Percentiles rank a stretch among this genome's conserved stretches.
Evolutionary conservation across 305 asterid genomes (phyloP).

Genomic region (Stenogyne calaminthoides): DNA sequence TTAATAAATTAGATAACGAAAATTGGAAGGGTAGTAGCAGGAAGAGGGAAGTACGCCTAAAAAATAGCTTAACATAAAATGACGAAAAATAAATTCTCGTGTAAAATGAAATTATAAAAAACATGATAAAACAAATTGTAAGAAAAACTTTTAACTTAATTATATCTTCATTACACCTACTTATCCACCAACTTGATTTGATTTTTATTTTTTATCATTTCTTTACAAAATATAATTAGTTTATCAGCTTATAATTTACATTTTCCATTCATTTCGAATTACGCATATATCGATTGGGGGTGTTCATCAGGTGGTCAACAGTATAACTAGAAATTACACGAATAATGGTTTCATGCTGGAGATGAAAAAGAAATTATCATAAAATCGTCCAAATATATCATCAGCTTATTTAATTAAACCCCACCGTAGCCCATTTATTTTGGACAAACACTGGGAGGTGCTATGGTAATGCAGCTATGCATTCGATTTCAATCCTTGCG

Average conservation of each 20-base stretch:
- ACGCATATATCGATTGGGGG: neutral
- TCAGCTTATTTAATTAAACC: slow-evolving; percentile 24
- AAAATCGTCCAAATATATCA: neutral
- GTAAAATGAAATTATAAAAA: no score
- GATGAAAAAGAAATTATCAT: neutral
- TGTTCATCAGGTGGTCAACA: neutral
- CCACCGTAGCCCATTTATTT: neutral
- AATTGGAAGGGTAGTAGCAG: neutral
- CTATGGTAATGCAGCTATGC: slow-evolving; percentile 48
- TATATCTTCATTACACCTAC: neutral
- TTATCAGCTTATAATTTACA: neutral
- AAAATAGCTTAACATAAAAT: no score
- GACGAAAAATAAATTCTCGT: neutral
- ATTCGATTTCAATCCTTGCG: slow-evolving; percentile 55
- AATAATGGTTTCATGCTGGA: neutral
- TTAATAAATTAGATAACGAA: neutral
- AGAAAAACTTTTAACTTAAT: no score
- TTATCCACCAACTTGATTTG: neutral
- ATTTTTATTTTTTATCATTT: neutral
- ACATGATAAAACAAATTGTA: neutral
- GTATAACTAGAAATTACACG: neutral
- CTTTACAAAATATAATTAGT: neutral
- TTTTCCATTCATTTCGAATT: neutral
- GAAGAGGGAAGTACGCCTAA: neutral
- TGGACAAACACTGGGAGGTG: neutral